Base-by-base conservation (phyloP, 2,329 filamentous ascomycete genomes). In the Colletotrichum abscissum region DNA sequence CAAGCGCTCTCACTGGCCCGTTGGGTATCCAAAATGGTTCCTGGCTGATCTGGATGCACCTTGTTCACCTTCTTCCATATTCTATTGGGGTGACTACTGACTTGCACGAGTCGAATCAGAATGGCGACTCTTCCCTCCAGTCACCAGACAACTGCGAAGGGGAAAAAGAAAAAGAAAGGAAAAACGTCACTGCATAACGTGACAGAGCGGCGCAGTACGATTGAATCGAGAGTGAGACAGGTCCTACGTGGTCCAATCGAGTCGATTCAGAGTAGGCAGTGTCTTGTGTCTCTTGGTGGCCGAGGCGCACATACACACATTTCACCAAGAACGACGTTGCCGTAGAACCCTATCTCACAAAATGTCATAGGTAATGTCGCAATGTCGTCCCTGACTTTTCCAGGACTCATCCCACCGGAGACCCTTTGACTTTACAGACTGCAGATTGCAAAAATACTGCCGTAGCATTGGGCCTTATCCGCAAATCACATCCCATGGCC, bases 241-340 rank as follows among this genome's bases (percentile, higher is more conserved):
- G 4, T 9, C 2, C 16, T 16, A 19, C 11, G 42, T 57, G 22
- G 33, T 52, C 33, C 19, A 11, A 1, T n/a, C 14, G 35, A n/a
- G 11, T n/a, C n/a, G 11, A 8, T 22, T 26, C 22, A 38, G 56
- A 30, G 56, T 24, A 19, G 38, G 3, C 56, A 38, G 56, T 28
- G 7, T 28, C 26, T 28, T 4, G 3, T 28, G 6, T 14, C 26
- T 56, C 54, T 6, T 6, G 30, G 26, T 35, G 57, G 38, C 28
- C 42, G 22, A 67, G 57, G 66, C 38, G 38, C 5, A 3, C 38
- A 42, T 2, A 19, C 14, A 42, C 38, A 42, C 38, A 42, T 16
- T 16, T 42, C 38, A 16, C 38, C 38, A 42, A 16, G 38, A 68
- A 68, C 63, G 46, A 56, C 46, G 66, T 68, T 68, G 66, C 66